Conservation (phyloP, 768 basidiomycete species). For the Phylloporus sp. region DNA sequence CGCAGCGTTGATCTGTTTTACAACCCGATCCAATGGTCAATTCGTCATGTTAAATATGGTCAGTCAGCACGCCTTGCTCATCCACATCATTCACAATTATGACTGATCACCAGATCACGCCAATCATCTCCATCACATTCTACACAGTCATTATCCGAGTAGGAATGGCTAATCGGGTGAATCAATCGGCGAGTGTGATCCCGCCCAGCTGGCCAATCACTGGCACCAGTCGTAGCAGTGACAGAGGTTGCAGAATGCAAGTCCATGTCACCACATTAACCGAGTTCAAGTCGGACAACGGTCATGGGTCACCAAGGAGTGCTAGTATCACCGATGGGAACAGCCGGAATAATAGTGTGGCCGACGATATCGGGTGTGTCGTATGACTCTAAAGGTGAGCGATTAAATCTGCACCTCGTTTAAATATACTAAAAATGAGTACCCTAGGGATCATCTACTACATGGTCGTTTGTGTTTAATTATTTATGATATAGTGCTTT, state of each 20-base stretch:
- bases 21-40: conserved; percentile 24
- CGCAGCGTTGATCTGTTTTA: conserved; percentile 29
- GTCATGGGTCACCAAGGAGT: not conserved
- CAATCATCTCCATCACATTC: conserved; percentile 37
- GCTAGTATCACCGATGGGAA: not conserved
- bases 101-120: conserved; percentile 20
- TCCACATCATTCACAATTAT: not conserved
- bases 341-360: not conserved
- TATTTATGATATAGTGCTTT: no score
- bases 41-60: conserved; percentile 35
- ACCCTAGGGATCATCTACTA: no score
- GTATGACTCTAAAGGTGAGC: not conserved
- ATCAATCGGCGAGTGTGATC: not conserved
- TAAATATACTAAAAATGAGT: no score
- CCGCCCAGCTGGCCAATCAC: not conserved
- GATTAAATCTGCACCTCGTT: not conserved
- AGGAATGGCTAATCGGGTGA: conserved; percentile 7
- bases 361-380: not conserved
- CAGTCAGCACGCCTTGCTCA: not conserved
- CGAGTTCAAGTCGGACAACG: not conserved
- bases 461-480: no score
- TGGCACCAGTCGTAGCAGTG: not conserved
- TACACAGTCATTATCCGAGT: conserved; percentile 38
- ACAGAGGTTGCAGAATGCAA: not conserved
- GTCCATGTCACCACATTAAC: not conserved